Evolutionary conservation across 331 rosid genomes (phyloP).

Genomic region (Acacia pycnantha): DNA sequence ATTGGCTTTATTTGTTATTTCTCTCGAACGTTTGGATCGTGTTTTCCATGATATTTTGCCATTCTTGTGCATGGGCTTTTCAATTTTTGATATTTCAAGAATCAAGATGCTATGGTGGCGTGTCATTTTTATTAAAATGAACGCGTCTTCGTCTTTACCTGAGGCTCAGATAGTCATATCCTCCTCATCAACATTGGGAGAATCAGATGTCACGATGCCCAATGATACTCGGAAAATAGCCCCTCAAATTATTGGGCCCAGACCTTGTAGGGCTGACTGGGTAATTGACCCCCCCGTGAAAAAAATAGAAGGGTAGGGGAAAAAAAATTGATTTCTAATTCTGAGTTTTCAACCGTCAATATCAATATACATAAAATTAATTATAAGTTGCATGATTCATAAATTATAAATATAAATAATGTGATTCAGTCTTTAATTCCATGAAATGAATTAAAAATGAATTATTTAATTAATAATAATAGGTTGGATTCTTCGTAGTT

Average conservation of each 20-base stretch:
- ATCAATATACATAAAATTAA: not conserved
- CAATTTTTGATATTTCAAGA: not conserved
- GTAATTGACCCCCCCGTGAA: not conserved
- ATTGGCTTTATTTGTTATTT: conserved; percentile 29
- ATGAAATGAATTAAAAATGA: not conserved
- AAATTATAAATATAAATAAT: not conserved
- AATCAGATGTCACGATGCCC: not conserved
- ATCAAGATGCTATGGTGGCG: not conserved
- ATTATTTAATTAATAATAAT: not conserved
- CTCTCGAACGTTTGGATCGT: conserved; percentile 28
- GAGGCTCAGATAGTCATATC: no score
- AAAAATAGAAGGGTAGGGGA: not conserved
- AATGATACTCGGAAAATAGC: not conserved
- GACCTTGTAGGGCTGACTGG: not conserved
- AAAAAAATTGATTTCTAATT: no score
- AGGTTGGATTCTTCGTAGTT: not conserved
- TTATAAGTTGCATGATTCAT: not conserved
- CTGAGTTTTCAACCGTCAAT: not conserved
- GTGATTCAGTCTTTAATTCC: not conserved
- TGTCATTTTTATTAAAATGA: not conserved
- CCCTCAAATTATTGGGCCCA: not conserved
- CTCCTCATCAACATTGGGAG: not conserved
- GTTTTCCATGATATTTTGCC: conserved; percentile 23
- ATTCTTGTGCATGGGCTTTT: conserved; percentile 29
- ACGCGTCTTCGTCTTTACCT: not conserved